Evolutionary conservation across 306 rosid species (phyloP), one percentile per base, ranked within the genome.

Genomic region (Albizia julibrissin): DNA sequence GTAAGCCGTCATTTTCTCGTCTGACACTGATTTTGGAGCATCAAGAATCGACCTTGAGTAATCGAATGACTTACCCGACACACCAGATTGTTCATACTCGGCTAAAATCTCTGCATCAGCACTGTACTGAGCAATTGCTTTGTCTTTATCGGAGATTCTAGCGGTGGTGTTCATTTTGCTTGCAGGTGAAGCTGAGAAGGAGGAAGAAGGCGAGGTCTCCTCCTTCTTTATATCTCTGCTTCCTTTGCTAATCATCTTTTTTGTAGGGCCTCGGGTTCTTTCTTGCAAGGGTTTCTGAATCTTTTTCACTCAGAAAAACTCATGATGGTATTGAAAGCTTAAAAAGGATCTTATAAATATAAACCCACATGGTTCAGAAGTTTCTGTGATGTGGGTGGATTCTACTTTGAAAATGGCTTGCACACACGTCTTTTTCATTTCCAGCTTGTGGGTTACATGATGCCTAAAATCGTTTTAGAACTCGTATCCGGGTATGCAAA

Each of bases 71-170:
- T 89, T 89, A 3, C 94, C 98, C 10, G 91, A 88, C 34, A 58
- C 85, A 5, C 80, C 85, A 10, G 97, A 89, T 27, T 82, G 88
- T 85, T 94, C 98, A 75, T 87, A 94, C 84, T 89, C 94, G 0
- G 90, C 91, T 6, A 90, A 22, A 70, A 91, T 82, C 26, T 87
- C 86, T 75, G 97, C 97, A 59, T 94, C 98, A 19, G 84, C 97
- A 75, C 85, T 86, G 91, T 80, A 92, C 80, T 83, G 91, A 52
- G 92, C 91, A 47, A 89, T 84, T 61, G 75, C 81, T 54, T 85
- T 88, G 78, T 56, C 85, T 37, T 44, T 86, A 27, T 27, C 61
- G 43, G 50, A 24, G 22, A 46, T 74, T 47, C 12, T 62, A 49
- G 66, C 56, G 50, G 75, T 69, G 50, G 56, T 83, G 85, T 76